Evolutionary conservation across 768 basidiomycete genomes (phyloP).

Genomic region (Rhodosporidiobolus sp.): DNA sequence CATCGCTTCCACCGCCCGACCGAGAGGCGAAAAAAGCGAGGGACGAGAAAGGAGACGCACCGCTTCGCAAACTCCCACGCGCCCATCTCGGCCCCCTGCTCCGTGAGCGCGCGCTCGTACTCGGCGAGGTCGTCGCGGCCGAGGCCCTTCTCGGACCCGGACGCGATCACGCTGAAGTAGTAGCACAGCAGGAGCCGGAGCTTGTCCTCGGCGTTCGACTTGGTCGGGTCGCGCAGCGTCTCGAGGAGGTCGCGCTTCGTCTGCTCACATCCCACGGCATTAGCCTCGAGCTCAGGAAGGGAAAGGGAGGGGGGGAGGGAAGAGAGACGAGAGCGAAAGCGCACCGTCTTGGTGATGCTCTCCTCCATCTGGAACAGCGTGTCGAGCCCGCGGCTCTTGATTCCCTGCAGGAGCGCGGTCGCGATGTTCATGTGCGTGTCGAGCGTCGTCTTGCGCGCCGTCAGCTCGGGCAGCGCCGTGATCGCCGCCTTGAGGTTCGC

Average conservation of each 20-base stretch:
- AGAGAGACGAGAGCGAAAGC: constrained; percentile 15
- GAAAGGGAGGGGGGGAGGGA: not conserved
- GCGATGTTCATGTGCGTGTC: constrained; percentile 99
- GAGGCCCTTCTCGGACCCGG: constrained; percentile 53
- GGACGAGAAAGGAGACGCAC: constrained; percentile 40
- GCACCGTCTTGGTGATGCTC: constrained; percentile 76
- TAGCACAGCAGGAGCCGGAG: constrained; percentile 91
- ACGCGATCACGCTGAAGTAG: constrained; percentile 82
- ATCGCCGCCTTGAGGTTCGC: constrained; percentile 94
- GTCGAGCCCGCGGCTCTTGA: constrained; percentile 90
- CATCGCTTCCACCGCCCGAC: too few species aligned
- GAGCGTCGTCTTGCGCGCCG: constrained; percentile 90
- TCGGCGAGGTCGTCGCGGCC: constrained; percentile 85
- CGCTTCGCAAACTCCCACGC: constrained; percentile 87
- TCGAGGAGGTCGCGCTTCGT: constrained; percentile 77
- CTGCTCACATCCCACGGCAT: constrained; percentile 48
- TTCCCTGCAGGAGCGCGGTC: constrained; percentile 86
- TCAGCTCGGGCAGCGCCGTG: constrained; percentile 91
- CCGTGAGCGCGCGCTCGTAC: constrained; percentile 79
- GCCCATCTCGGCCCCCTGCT: constrained; percentile 67
- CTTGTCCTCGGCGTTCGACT: constrained; percentile 75
- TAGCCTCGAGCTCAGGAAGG: too few species aligned
- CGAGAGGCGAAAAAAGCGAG: not conserved
- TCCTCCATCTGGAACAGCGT: constrained; percentile 98
- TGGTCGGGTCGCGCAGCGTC: constrained; percentile 68